Percentiles rank a stretch among this genome's conserved stretches.
Evolutionary conservation across 306 rosid species (phyloP).

Genomic region (Castanea crenata): DNA sequence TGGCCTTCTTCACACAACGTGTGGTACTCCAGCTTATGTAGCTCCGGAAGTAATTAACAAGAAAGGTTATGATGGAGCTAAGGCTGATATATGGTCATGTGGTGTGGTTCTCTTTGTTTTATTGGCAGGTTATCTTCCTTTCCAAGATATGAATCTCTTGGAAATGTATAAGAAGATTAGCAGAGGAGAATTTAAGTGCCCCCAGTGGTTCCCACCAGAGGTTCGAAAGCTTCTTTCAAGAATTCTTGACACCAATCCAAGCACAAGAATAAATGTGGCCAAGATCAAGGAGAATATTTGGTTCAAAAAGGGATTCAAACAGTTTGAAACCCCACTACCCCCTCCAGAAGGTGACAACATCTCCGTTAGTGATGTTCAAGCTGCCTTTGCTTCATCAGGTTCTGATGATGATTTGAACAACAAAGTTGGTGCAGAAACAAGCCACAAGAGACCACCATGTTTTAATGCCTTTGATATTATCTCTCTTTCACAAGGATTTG

Average conservation of each 20-base stretch:
- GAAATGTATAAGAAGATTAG: slow-evolving; percentile 54
- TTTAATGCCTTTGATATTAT: slow-evolving; percentile 75
- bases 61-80: slow-evolving; percentile 73
- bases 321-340: slow-evolving; percentile 10
- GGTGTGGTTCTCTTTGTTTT: slow-evolving; percentile 73
- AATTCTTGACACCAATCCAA: slow-evolving; percentile 63
- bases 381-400: slow-evolving; percentile 24
- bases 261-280: slow-evolving; percentile 35
- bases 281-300: slow-evolving; percentile 49
- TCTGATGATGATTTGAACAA: neutral
- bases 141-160: slow-evolving; percentile 48
- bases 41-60: slow-evolving; percentile 59
- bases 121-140: slow-evolving; percentile 69
- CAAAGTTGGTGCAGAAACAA: neutral
- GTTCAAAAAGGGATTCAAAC: slow-evolving; percentile 54
- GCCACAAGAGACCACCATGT: slow-evolving; percentile 25
- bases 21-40: slow-evolving; percentile 69
- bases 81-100: slow-evolving; percentile 76
- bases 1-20: slow-evolving; percentile 62
- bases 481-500: slow-evolving; percentile 66
- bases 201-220: slow-evolving; percentile 56
- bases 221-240: slow-evolving; percentile 43
- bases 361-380: slow-evolving; percentile 16
- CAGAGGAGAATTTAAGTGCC: slow-evolving; percentile 59
- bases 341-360: slow-evolving; percentile 1